These are phyloP conservation scores for Didymella lethalis DNA, from an alignment of 2,329 filamentous ascomycete species.

Conservation along the genomic window DNA sequence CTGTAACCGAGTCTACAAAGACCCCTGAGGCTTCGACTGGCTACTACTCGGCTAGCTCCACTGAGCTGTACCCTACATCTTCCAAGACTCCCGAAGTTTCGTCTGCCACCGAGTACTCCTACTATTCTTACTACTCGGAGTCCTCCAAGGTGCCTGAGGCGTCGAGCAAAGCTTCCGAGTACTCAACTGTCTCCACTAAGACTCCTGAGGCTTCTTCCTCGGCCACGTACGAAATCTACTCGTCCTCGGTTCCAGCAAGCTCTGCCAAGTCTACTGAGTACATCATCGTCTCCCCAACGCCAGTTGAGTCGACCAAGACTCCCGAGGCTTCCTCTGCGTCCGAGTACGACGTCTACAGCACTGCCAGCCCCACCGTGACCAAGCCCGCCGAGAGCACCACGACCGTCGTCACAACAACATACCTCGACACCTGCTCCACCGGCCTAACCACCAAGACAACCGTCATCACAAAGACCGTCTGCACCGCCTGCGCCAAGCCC, in stretches of 20 bases:
- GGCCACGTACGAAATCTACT: conserved; percentile 12
- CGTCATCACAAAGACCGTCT: conserved; percentile 42
- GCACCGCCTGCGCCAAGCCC: conserved; percentile 32
- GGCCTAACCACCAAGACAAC: conserved; percentile 46
- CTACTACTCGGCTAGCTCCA: not conserved
- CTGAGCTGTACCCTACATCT: no score
- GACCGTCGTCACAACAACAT: conserved; percentile 33
- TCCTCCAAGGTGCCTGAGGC: conserved; percentile 18
- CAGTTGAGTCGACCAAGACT: conserved; percentile 11
- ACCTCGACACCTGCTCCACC: conserved; percentile 49
- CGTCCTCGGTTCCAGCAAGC: conserved; percentile 27
- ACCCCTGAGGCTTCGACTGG: conserved; percentile 8
- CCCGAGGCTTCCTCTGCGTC: conserved; percentile 8
- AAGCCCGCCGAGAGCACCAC: conserved; percentile 19
- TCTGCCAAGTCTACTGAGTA: conserved; percentile 22
- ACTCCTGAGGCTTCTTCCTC: conserved; percentile 13
- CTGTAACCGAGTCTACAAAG: conserved; percentile 10
- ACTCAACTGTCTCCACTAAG: conserved; percentile 5
- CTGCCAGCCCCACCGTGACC: conserved; percentile 15
- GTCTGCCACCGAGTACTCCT: conserved; percentile 2
- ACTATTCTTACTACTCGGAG: not conserved
- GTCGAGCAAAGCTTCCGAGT: conserved; percentile 13
- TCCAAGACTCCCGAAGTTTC: conserved; percentile 18
- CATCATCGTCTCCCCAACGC: conserved; percentile 17
- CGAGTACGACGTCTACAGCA: conserved; percentile 19